Base-by-base conservation (phyloP, 148 eudicot species). In the Amaranthus palmeri region DNA sequence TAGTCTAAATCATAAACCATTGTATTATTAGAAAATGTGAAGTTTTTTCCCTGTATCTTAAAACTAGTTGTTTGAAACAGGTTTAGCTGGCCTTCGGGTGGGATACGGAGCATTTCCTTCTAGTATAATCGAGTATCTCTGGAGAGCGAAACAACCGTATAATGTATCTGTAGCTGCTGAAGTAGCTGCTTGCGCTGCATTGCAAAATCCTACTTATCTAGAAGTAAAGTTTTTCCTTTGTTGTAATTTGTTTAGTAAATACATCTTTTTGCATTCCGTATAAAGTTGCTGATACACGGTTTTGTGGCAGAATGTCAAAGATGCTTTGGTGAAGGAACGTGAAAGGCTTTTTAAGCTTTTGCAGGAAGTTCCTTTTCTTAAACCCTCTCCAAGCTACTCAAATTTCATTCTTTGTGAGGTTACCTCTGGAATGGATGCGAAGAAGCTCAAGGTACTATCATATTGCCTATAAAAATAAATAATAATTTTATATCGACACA, bases 151-250 rank as follows among this genome's bases (percentile, higher is more conserved):
- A 72, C 97, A 91, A 53, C 98, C 97, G 8, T 93, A 91, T 84
- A 91, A 91, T 79, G 98, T 93, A 43, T 93, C 98, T 17, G 98
- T 91, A 84, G 96, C 98, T 67, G 98, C 98, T 77, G 98, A 95
- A 84, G 70, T 91, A 61, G 88, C 98, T 74, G 98, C 98, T 6
- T 95, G 98, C 78, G 97, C 98, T 47, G 97, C 98, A 67, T 83
- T 95, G 76, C 74, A 78, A 81, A 91, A 89, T 83, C 92, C 96
- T 9, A 64, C 60, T 14, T 93, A 93, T 78, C 75, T 93, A 69
- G 97, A 93, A 86, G 98, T 89, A 83, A 7, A 59, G 43, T 68
- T 6, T 41, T 54, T 7, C 45, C 60, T 49, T 13, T 54, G 36
- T 41, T 25, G 10, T 47, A 36, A 67, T 65, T 14, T 75, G 25